These are phyloP conservation scores for Xylariaceae sp. DNA, from an alignment of 2,329 filamentous ascomycete genomes.

Conservation along the genomic window DNA sequence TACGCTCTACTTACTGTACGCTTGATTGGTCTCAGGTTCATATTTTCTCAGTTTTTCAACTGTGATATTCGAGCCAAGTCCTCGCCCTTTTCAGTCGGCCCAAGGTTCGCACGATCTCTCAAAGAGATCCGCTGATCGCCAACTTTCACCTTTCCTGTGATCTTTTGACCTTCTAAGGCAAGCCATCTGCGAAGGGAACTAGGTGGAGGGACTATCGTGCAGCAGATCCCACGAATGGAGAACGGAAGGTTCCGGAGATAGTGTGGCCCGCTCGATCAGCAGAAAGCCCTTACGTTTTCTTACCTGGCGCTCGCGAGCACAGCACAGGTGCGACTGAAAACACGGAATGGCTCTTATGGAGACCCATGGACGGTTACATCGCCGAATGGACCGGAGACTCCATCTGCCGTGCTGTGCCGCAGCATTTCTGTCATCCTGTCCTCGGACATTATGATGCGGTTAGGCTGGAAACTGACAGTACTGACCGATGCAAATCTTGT, in stretches of 20 bases:
- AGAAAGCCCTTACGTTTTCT: constrained; percentile 10
- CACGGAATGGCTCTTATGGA: neutral
- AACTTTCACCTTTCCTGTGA: neutral
- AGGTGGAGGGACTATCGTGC: neutral
- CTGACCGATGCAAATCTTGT: constrained; percentile 4
- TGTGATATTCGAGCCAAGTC: constrained; percentile 20
- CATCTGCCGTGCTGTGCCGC: neutral
- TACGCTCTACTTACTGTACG: constrained; percentile 15
- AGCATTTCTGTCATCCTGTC: constrained; percentile 3
- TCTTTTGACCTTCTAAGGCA: neutral
- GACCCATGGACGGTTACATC: constrained; percentile 7
- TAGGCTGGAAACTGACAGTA: neutral
- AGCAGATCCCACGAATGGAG: neutral
- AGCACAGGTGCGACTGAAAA: constrained; percentile 9
- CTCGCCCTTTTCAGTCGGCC: constrained; percentile 6
- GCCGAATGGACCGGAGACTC: constrained; percentile 3
- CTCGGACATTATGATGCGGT: neutral
- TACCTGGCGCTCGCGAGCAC: constrained; percentile 6
- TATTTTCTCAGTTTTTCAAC: neutral
- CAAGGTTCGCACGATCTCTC: constrained; percentile 3
- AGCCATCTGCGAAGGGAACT: constrained; percentile 5
- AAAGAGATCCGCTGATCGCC: neutral
- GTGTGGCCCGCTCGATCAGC: constrained; percentile 24
- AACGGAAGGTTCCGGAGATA: neutral
- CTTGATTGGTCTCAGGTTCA: constrained; percentile 25